Base-by-base conservation (phyloP, 2,329 filamentous ascomycete genomes). In the Xylariales sp. region DNA sequence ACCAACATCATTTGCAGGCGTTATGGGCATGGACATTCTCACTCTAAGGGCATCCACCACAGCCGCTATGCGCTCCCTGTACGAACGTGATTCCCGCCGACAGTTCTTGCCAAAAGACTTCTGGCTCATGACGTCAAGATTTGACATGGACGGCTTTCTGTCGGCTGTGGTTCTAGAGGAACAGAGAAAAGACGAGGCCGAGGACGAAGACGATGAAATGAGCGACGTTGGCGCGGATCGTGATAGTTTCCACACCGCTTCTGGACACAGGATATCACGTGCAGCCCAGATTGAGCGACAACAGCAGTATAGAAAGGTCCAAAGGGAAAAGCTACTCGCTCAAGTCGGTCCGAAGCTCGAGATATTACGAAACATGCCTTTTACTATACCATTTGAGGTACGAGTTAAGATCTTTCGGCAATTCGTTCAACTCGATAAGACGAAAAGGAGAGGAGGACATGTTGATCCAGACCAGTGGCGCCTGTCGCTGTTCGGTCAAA, bases 351-450 rank as follows among this genome's bases (percentile, higher is more conserved):
- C 93, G 1, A 84, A 91, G 51, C 70, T 96, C 8, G 90, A 96
- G 56, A 86, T 98, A 4, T 65, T 98, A 38, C 84, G 93, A 51
- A 94, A 97, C 55, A 94, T 98, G 82, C 93, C 93, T 0, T 98
- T 97, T 59, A 86, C 91, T 51, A 93, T 98, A 32, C 93, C 91
- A 0, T 98, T 98, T 53, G 80, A 87, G 27, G 93, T 87, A 0
- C 75, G 93, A 34, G 93, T 98, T 4, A 81, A 89, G 58, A 91
- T 97, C 18, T 97, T 98, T 62, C 80, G 90, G 21, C 82, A 95
- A 56, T 97, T 97, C 53, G 86, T 97, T n/a, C 66, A 78, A 21
- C 70, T 90, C 4, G 93, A 98, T 62, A 88, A 93, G 59, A 62
- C 73, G 38, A 82, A 82, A 48, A 71, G 88, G 47, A 72, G 88